A percentile compares a stretch with the other conserved stretches of the same genome.
Conservation (phyloP, 495 filamentous ascomycete species). For the Venustampulla echinocandica region DNA sequence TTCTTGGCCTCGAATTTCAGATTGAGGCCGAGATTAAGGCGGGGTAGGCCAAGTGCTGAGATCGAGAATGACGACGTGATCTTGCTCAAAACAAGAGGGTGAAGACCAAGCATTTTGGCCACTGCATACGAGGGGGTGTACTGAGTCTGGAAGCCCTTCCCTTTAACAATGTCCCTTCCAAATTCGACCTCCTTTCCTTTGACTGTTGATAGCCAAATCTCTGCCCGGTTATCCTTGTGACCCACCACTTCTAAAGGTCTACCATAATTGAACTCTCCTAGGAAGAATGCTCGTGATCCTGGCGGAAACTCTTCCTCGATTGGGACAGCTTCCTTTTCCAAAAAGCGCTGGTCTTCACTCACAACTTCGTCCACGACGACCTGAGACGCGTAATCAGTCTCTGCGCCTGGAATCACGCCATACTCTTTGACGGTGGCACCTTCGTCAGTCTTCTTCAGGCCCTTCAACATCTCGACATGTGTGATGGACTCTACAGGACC, state of each 20-base stretch:
- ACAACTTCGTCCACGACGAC: conserved; percentile 81
- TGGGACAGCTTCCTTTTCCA: conserved; percentile 76
- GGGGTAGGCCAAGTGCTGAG: conserved; percentile 60
- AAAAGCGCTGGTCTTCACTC: conserved; percentile 86
- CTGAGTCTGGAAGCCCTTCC: conserved; percentile 55
- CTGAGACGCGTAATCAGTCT: conserved; percentile 87
- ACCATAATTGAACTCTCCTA: conserved; percentile 94
- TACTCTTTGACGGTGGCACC: conserved; percentile 93
- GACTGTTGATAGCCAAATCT: conserved; percentile 62
- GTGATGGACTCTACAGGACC: conserved; percentile 81
- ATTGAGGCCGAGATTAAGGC: conserved; percentile 86
- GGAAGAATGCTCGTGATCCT: conserved; percentile 76
- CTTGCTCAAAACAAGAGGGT: conserved; percentile 84
- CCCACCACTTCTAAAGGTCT: conserved; percentile 76
- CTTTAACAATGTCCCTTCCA: conserved; percentile 57
- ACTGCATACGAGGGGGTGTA: conserved; percentile 85
- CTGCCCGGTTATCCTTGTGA: conserved; percentile 62
- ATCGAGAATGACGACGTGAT: conserved; percentile 91
- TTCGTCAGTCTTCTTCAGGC: conserved; percentile 80
- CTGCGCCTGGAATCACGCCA: conserved; percentile 75
- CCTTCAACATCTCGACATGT: conserved; percentile 86
- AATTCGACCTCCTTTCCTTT: conserved; percentile 72
- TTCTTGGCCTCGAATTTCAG: conserved; percentile 94
- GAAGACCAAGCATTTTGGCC: conserved; percentile 69
- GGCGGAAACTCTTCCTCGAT: conserved; percentile 89